These are phyloP conservation scores for Diophrys appendiculata DNA, from an alignment of 73 alveolate species.

Conservation along the genomic window DNA sequence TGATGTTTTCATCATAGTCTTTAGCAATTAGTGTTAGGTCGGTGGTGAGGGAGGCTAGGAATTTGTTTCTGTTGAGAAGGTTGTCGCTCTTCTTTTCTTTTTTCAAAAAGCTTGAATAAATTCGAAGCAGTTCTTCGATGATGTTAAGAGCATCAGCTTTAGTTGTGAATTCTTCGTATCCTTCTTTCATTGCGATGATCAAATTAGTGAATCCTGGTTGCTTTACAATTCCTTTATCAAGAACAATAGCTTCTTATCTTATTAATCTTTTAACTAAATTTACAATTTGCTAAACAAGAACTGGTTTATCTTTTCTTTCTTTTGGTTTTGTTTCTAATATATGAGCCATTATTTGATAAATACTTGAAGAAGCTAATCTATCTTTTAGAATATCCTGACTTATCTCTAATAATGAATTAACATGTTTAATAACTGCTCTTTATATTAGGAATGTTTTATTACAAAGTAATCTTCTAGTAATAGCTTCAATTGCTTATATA, in stretches of 20 bases:
- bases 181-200: neutral
- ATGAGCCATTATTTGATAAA: neutral
- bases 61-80: neutral
- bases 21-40: neutral
- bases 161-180: neutral
- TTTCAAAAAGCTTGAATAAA: neutral
- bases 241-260: neutral
- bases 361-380: neutral
- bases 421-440: too few species aligned
- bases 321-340: too few species aligned
- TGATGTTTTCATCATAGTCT: conserved; percentile 29
- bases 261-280: neutral
- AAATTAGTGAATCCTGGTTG: neutral
- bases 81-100: conserved; percentile 1
- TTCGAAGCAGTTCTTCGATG: neutral
- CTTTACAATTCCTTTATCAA: neutral
- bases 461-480: neutral
- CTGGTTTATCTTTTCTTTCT: neutral
- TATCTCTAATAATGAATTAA: too few species aligned
- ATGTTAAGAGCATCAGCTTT: neutral
- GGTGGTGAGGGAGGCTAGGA: neutral
- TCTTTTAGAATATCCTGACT: too few species aligned
- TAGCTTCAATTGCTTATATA: neutral
- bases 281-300: neutral
- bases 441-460: neutral